Percentiles rank a stretch among this genome's conserved stretches.
phyloP scores from a whole-genome alignment of 257 asterid species.

The Capsicum chinense region DNA sequence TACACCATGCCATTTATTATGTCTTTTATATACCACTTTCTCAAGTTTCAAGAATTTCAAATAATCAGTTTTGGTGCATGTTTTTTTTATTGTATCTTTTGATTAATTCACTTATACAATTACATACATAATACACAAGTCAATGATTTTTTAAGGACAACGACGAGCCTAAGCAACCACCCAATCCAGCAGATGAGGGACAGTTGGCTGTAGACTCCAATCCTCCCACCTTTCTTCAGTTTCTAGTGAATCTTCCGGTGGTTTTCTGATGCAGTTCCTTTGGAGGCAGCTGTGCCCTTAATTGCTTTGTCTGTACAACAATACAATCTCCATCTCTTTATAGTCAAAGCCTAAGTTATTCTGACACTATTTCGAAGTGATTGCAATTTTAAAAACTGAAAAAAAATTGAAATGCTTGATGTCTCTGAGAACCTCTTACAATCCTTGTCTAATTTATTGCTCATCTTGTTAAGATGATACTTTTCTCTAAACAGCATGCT shows the following conservation, averaged over 20 bases:
- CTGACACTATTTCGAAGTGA: slow-evolving; percentile 19
- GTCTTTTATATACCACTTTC: neutral
- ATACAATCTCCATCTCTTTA: neutral
- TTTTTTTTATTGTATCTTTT: too few species aligned
- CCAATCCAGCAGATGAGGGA: neutral
- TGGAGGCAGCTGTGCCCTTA: slow-evolving; percentile 9
- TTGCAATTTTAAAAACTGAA: neutral
- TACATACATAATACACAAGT: neutral
- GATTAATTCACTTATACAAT: too few species aligned
- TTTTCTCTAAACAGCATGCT: neutral
- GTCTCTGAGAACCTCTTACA: slow-evolving; percentile 1
- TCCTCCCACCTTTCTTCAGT: neutral
- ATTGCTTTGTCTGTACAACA: neutral
- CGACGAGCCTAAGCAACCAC: neutral
- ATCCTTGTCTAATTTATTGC: slow-evolving; percentile 8
- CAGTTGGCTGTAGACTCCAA: neutral
- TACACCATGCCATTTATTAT: neutral
- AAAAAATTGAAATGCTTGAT: slow-evolving; percentile 8
- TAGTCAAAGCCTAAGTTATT: neutral
- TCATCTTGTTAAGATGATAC: neutral
- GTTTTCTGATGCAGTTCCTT: neutral
- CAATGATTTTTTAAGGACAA: neutral
- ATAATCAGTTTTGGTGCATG: neutral
- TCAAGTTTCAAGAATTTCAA: slow-evolving; percentile 4
- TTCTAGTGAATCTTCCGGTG: slow-evolving; percentile 15